phyloP scores from a whole-genome alignment of 1,139 yeast genomes.

The Taphrina deformans region DNA sequence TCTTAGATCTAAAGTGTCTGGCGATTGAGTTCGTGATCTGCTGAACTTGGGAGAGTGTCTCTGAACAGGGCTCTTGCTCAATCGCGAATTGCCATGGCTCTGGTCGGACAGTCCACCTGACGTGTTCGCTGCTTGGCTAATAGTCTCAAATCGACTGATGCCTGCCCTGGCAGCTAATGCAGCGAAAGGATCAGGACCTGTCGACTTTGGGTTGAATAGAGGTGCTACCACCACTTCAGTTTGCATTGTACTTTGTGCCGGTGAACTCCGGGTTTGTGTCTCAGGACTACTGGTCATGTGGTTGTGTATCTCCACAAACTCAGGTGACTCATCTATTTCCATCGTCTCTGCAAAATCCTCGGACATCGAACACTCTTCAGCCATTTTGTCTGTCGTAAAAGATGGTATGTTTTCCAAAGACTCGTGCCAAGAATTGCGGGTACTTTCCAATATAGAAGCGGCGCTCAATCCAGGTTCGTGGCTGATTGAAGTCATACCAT shows the following conservation, averaged over 20 bases:
- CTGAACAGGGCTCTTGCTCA: background rate
- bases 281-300: background rate
- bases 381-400: background rate
- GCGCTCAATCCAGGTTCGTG: constrained; percentile 6
- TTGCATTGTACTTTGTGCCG: background rate
- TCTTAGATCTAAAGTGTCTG: background rate
- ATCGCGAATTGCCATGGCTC: background rate
- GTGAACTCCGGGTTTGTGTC: background rate
- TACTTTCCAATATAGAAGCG: background rate
- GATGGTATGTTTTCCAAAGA: background rate
- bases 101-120: background rate
- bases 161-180: constrained; percentile 13
- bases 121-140: background rate
- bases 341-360: background rate
- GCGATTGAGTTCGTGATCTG: background rate
- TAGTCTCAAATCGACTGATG: background rate
- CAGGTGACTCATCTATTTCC: background rate
- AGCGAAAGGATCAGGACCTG: constrained; percentile 1
- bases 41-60: background rate
- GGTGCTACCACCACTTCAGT: background rate
- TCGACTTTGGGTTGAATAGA: background rate
- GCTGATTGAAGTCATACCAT: constrained; percentile 4
- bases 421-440: background rate
- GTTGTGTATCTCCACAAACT: background rate
- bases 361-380: too few species aligned